Conservation (phyloP, 345 rosid species). For the Eucalyptus shirleyi region DNA sequence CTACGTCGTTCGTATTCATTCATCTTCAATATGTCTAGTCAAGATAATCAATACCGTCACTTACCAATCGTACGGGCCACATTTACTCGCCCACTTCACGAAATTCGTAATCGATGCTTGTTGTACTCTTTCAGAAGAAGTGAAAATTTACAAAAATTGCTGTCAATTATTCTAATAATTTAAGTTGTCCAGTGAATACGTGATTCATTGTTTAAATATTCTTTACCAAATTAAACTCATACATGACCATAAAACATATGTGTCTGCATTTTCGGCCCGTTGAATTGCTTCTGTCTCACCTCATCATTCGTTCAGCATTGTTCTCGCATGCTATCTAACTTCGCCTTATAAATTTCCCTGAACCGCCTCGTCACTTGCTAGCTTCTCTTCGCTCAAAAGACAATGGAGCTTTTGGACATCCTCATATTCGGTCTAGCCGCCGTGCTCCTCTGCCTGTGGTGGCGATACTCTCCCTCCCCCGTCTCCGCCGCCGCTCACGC, state of each 20-base stretch:
- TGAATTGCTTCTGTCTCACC: neutral
- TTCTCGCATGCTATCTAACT: neutral
- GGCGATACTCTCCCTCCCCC: slow-evolving; percentile 22
- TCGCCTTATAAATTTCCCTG: neutral
- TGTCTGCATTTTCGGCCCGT: neutral
- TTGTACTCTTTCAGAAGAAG: neutral
- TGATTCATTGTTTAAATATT: accelerated
- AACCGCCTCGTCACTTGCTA: neutral
- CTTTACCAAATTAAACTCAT: neutral
- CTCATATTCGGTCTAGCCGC: slow-evolving; percentile 22
- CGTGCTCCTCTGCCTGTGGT: slow-evolving; percentile 37
- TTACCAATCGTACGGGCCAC: neutral
- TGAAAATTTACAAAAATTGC: accelerated
- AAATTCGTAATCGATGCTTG: neutral
- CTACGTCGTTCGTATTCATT: neutral
- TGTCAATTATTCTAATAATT: no score
- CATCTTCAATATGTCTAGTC: neutral
- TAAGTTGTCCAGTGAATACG: accelerated
- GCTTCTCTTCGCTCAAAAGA: neutral
- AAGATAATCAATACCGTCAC: neutral
- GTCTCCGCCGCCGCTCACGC: neutral
- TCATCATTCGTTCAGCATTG: neutral
- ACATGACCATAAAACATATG: neutral
- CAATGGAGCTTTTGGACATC: slow-evolving; percentile 49
- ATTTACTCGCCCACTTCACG: neutral